phyloP scores from a whole-genome alignment of 2,329 filamentous ascomycete species.

The Meredithiella fracta region DNA sequence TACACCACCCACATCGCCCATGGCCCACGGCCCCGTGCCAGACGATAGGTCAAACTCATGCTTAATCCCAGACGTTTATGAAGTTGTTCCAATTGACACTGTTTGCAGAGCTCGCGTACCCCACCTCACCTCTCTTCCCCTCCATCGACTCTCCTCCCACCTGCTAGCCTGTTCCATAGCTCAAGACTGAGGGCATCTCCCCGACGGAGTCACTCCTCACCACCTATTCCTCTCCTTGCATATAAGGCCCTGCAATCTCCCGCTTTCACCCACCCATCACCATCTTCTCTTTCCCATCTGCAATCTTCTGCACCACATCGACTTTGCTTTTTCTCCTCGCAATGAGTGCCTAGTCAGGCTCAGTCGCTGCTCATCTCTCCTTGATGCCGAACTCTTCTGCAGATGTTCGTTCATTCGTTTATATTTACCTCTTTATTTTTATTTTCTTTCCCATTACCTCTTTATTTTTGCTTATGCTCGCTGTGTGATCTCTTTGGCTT shows the following conservation, averaged over 20 bases:
- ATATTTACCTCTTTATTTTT: constrained; percentile 5
- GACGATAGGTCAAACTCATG: not conserved
- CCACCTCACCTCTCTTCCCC: not conserved
- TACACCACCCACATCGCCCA: no score
- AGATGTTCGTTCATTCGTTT: constrained; percentile 13
- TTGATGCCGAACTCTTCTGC: constrained; percentile 9
- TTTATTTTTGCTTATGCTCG: not conserved
- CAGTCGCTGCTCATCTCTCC: constrained; percentile 1
- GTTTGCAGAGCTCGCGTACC: not conserved
- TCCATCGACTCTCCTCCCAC: no score
- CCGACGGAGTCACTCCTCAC: no score
- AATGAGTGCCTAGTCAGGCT: constrained; percentile 1
- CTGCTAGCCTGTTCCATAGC: no score
- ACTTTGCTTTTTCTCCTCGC: not conserved
- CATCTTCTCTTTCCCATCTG: constrained; percentile 9
- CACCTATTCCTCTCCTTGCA: not conserved
- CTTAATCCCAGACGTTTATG: not conserved
- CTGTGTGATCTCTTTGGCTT: not conserved
- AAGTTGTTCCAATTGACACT: not conserved
- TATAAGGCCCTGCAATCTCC: constrained; percentile 14
- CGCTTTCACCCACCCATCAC: not conserved
- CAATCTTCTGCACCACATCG: constrained; percentile 2
- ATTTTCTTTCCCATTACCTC: not conserved
- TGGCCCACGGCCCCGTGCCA: not conserved
- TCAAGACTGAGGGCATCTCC: no score